Conservation (phyloP, 1,284 basidiomycete species). For the Pseudozyma hubeiensis region DNA sequence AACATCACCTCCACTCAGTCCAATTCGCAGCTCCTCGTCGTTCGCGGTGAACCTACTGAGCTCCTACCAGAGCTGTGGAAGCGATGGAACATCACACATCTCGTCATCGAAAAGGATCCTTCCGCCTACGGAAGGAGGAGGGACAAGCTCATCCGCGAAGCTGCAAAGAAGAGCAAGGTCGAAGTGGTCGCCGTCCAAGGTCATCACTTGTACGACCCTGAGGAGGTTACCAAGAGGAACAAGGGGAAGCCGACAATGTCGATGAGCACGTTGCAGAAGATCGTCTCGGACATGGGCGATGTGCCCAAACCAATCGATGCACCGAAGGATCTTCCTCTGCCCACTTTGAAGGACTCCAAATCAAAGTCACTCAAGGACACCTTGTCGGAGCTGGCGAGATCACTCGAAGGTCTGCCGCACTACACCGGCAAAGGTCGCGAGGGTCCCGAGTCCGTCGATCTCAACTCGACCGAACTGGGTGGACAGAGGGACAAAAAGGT, state of each 20-base stretch:
- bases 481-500: conserved; percentile 54
- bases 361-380: conserved; percentile 25
- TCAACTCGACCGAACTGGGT: conserved; percentile 53
- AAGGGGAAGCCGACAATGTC: conserved; percentile 56
- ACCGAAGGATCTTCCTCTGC: conserved; percentile 45
- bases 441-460: conserved; percentile 40
- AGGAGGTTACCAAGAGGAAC: conserved; percentile 52
- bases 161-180: conserved; percentile 49
- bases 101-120: conserved; percentile 69
- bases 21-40: conserved; percentile 71
- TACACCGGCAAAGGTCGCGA: conserved; percentile 49
- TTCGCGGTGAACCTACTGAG: conserved; percentile 71
- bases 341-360: conserved; percentile 22
- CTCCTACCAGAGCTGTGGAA: conserved; percentile 71
- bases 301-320: conserved; percentile 50
- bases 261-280: conserved; percentile 54
- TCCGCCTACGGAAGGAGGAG: conserved; percentile 48
- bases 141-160: conserved; percentile 37
- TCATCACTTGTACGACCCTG: conserved; percentile 53
- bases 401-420: conserved; percentile 52
- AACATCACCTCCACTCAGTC: conserved; percentile 69
- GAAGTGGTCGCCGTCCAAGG: conserved; percentile 53
- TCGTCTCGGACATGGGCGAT: conserved; percentile 37
- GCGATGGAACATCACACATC: conserved; percentile 72
- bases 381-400: conserved; percentile 37